Conservation (phyloP, 306 rosid species). For the Dryas alaskensis region DNA sequence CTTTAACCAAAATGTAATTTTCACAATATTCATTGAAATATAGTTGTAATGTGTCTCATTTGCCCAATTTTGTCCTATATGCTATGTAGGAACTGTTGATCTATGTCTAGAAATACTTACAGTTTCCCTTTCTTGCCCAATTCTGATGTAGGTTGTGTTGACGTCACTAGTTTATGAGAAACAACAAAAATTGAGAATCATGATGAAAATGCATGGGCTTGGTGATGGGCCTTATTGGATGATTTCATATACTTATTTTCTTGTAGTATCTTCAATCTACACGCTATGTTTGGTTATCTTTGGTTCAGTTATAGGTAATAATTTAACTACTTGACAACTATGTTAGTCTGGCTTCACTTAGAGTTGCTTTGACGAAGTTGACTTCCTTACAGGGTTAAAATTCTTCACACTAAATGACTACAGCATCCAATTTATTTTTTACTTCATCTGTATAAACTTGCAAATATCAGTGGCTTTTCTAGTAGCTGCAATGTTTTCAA, state of each 20-base stretch:
- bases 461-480: constrained; percentile 80
- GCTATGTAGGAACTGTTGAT: not conserved
- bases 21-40: not conserved
- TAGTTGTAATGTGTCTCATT: not conserved
- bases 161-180: constrained; percentile 80
- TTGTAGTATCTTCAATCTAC: constrained; percentile 61
- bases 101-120: not conserved
- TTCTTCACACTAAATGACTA: constrained; percentile 79
- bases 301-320: constrained; percentile 77
- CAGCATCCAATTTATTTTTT: constrained; percentile 79
- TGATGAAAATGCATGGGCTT: constrained; percentile 99
- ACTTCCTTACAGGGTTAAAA: constrained; percentile 61
- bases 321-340: not conserved
- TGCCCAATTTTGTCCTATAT: not conserved
- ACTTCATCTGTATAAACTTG: constrained; percentile 77
- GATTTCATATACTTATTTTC: constrained; percentile 76
- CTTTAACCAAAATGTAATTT: not conserved
- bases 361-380: constrained; percentile 23
- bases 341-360: constrained; percentile 23
- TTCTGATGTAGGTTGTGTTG: constrained; percentile 52
- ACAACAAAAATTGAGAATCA: constrained; percentile 78
- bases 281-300: constrained; percentile 82
- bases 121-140: not conserved
- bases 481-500: constrained; percentile 61
- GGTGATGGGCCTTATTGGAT: constrained; percentile 94